Evolutionary conservation across 257 asterid genomes (phyloP), one percentile per base, ranked within the genome.

Genomic region (Jaltomata sinuosa): DNA sequence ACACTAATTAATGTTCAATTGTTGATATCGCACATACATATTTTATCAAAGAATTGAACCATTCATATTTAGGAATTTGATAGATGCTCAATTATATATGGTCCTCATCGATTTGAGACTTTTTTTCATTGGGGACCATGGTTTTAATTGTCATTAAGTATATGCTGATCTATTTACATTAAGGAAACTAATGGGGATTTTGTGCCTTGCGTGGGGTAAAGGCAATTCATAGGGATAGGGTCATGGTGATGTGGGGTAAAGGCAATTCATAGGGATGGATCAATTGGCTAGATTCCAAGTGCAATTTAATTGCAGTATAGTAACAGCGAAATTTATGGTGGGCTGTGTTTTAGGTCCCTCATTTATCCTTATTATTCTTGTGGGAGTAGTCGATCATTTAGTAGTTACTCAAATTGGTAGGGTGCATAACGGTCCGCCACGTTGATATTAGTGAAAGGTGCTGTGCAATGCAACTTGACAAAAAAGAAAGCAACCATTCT

Each of bases 401-500:
- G 12, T 57, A 57, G 10, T 57, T n/a, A 16, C 15, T 68, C 4
- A 40, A 29, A 71, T 27, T 80, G 87, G 84, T 38, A 83, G 84
- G 62, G 49, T 7, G 19, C 34, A 36, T 10, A 49, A 9, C 16
- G 8, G 5, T 16, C 1, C 8, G 25, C 27, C 55, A 21, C 47
- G 29, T 45, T n/a, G 69, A 67, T 14, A 21, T 45, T 31, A 32
- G 72, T 67, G 72, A 40, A 31, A 18, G n/a, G 18, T 19, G 32
- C 9, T 57, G 29, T 57, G 1, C 59, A 38, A 45, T 2, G 65
- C 81, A 62, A 76, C 80, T 85, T 59, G 83, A 54, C 62, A 21
- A 54, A 78, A 11, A 81, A 22, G 82, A 88, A 47, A 59, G 31
- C 22, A 84, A 84, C 85, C 78, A 61, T 36, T 49, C 64, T 49